Base-by-base conservation (phyloP, 2,329 filamentous ascomycete genomes). In the Trichoderma koningiopsis region DNA sequence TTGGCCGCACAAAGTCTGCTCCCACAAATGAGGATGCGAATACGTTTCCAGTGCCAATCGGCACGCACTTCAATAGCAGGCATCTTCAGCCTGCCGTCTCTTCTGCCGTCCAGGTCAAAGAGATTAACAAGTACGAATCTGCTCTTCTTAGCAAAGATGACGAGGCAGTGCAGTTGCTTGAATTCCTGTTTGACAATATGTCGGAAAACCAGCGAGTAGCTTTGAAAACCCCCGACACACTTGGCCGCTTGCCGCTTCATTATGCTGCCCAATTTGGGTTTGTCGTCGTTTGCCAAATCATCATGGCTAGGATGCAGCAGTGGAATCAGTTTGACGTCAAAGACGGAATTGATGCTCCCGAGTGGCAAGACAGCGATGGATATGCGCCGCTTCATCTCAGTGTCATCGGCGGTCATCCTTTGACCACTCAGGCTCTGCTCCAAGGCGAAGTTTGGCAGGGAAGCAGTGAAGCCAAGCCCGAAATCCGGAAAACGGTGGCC, bases 241-340 rank as follows among this genome's bases (percentile, higher is more conserved):
- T 95, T 70, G 94, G 93, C 3, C 91, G 95, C 5, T 86, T 95
- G 16, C 94, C 95, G 1, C 84, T 98, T 13, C 95, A 98, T 78
- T 97, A 97, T 77, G 94, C 94, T 3, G 95, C 96, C 0, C 94
- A 98, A 77, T 97, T 96, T 77, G 96, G 96, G 2, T 94, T 97
- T 74, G 92, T 96, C 4, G 88, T 93, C n/a, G 90, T 97, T 11
- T 97, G 93, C 76, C 87, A 97, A 76, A 86, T 94, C 29, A 87
- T 98, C 73, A 94, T 97, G 82, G 89, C 91, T 72, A 91, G 91
- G 75, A 94, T 99, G 89, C 92, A 95, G 77, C 86, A 89, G 29
- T 98, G 95, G 95, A 88, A 87, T 19, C 90, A 96, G 74, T 97
- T 97, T 76, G 87, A 97, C 75, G 89, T 94, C 33, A 88, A 89